Evolutionary conservation across 2,329 filamentous ascomycete species (phyloP), one percentile per base, ranked within the genome.

Genomic region (Aspergillus clavatus): DNA sequence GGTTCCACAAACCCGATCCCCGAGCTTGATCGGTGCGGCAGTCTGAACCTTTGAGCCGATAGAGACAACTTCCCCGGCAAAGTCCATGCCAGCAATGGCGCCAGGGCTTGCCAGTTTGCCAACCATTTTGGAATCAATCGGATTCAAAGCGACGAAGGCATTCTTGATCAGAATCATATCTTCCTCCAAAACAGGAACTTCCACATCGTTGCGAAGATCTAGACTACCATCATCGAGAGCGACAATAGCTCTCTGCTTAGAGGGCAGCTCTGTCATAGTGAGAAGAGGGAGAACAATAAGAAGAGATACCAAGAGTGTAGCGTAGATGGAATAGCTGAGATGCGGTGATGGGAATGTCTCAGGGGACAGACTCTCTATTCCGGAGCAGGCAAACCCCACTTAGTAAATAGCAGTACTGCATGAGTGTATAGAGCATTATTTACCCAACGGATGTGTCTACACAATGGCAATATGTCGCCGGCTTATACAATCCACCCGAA

Each of bases 71-170:
- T 42, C 40, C 12, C 59, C 59, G 6, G 58, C 47, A 31, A 54
- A 62, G 39, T 62, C 59, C 14, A 45, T 50, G 7, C 59, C 59
- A 3, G 40, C 27, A 2, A 54, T 48, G 4, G 48, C 36, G 2
- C 44, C 43, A 7, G 24, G 21, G 7, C 10, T 45, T 8, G 37
- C 14, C 4, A 29, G 36, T 7, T 28, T 36, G 4, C 42, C 51
- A 19, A 43, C 27, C 11, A 36, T 21, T 28, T 53, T 55, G 22
- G 37, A 19, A 26, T 55, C 51, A 12, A 22, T 26, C 2, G 51
- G 53, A 23, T 55, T 55, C 10, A 54, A 27, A 8, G 46, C 51
- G 8, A 73, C 70, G 18, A 14, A 14, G 11, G 5, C 38, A 11
- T 33, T 38, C 41, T 14, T 27, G 1, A 48, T 37, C n/a, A 48